These are phyloP conservation scores for Gossypium aridum DNA, from an alignment of 441 rosid genomes.

Conservation along the genomic window DNA sequence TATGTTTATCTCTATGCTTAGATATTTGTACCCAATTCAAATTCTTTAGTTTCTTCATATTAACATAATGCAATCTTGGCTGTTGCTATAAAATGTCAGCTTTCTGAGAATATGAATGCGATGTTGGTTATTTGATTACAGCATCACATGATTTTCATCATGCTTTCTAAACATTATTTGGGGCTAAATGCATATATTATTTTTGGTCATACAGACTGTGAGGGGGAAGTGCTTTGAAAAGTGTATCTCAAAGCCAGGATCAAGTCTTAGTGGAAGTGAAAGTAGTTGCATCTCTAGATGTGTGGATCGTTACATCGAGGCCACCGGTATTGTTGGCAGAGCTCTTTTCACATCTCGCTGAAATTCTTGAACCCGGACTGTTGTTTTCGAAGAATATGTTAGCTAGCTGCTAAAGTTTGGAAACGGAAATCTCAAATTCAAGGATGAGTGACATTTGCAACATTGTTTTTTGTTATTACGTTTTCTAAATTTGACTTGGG, in stretches of 20 bases:
- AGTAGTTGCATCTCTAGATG: conserved; percentile 93
- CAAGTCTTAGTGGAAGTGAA: conserved; percentile 82
- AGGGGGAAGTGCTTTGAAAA: conserved; percentile 74
- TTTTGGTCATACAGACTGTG: conserved; percentile 42
- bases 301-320: conserved; percentile 90
- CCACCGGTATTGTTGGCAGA: conserved; percentile 63
- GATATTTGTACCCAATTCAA: neutral
- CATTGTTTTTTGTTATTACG: neutral
- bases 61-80: neutral
- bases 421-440: neutral
- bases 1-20: neutral
- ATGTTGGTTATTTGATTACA: no score
- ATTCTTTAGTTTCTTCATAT: neutral
- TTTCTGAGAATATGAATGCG: neutral
- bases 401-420: neutral
- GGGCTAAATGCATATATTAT: neutral
- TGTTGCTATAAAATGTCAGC: neutral
- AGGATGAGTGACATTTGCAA: neutral
- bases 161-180: neutral
- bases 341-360: conserved; percentile 55
- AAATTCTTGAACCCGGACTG: neutral
- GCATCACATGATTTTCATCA: neutral
- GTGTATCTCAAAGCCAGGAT: conserved; percentile 82
- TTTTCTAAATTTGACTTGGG: neutral
- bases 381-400: neutral